Evolutionary conservation across 2,329 filamentous ascomycete species (phyloP), one percentile per base, ranked within the genome.

Genomic region (Huntiella abstrusa): DNA sequence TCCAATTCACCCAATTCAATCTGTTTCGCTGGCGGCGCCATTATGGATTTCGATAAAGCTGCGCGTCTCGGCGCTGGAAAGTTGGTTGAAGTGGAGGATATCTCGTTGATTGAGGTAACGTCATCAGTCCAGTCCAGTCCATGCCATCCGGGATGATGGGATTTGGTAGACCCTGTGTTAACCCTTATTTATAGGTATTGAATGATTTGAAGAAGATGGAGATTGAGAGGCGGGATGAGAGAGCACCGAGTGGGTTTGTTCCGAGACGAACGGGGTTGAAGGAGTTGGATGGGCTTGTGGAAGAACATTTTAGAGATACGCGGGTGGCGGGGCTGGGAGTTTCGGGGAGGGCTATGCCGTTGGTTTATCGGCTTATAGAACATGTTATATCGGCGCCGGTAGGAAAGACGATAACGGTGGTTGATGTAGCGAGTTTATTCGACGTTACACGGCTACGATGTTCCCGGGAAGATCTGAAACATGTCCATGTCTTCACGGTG

Each of bases 21-120:
- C 47, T 64, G 62, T 47, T 65, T 64, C 57, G 69, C 69, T 32
- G 73, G 71, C 16, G 74, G 75, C 42, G 75, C 62, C 75, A 80
- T 79, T 51, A 34, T 53, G 32, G 11, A 41, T 45, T 37, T 15
- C 11, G 33, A 28, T 11, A 19, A 41, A 41, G 19, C 15, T 12
- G 39, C 6, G 4, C 12, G 34, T n/a, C 12, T n/a, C 34, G 74
- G 75, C 15, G 62, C 61, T 37, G 57, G 66, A 49, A 47, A 77
- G 47, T 57, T 80, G 41, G 62, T 59, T 3, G 72, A 77, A 54
- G 60, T 77, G 43, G 70, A 74, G 53, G 69, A 73, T 57, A 62
- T 60, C 50, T 75, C 62, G 56, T 60, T 79, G 36, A 72, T 78
- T 55, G 69, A 77, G 66, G 75, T 79, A 55, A 49, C 10, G 28